Percentiles rank a stretch among this genome's conserved stretches.
Conservation (phyloP, 2,329 filamentous ascomycete genomes). For the Hypomyces rosellus region DNA sequence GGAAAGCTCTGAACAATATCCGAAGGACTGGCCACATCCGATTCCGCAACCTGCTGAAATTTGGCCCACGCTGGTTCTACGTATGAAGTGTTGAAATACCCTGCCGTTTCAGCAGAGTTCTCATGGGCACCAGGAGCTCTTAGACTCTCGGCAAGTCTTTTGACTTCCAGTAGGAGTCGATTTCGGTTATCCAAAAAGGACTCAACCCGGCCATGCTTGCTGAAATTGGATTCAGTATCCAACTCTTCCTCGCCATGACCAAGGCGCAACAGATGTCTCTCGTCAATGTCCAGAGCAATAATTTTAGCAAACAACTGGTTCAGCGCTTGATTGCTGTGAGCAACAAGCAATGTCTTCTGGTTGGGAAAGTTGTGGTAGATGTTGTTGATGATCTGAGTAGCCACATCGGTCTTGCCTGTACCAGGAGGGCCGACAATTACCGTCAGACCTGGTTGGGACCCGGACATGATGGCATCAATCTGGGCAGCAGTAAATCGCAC, state of each 20-base stretch:
- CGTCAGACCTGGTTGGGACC: conserved; percentile 88
- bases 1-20: conserved; percentile 72
- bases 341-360: conserved; percentile 85
- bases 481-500: conserved; percentile 89
- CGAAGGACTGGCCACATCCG: conserved; percentile 48
- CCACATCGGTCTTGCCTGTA: conserved; percentile 98
- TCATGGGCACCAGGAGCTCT: conserved; percentile 89
- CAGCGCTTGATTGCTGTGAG: conserved; percentile 94
- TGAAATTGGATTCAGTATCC: conserved; percentile 78
- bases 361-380: conserved; percentile 96
- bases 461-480: conserved; percentile 86
- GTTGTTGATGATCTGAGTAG: conserved; percentile 97
- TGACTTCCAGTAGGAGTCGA: conserved; percentile 73
- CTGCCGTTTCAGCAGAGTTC: conserved; percentile 91
- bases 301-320: conserved; percentile 99
- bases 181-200: conserved; percentile 88
- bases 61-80: conserved; percentile 82
- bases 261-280: conserved; percentile 83
- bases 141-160: conserved; percentile 77
- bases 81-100: conserved; percentile 93
- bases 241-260: conserved; percentile 95
- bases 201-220: conserved; percentile 90
- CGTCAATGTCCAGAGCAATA: conserved; percentile 89
- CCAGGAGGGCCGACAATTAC: conserved; percentile 92
- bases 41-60: conserved; percentile 58